These are phyloP conservation scores for Epithele typhae DNA, from an alignment of 768 basidiomycete species.

Conservation along the genomic window DNA sequence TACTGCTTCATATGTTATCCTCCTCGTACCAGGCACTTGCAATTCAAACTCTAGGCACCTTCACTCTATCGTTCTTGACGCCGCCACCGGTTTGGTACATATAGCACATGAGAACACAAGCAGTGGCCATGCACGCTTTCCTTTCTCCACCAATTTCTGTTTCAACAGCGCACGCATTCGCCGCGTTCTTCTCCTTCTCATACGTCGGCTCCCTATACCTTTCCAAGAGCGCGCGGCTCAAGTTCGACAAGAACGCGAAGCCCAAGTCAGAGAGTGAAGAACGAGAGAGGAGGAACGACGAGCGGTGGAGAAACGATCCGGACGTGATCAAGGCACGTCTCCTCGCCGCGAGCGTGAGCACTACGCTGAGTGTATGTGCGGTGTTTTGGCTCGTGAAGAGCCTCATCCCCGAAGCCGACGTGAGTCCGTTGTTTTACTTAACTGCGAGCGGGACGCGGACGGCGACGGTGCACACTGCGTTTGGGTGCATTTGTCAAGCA, in stretches of 20 bases:
- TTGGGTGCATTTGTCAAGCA: too few relatives aligned
- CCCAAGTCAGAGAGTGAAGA: conserved; percentile 19
- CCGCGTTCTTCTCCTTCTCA: conserved; percentile 51
- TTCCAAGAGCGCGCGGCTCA: conserved; percentile 57
- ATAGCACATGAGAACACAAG: too few relatives aligned
- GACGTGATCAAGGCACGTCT: conserved; percentile 80
- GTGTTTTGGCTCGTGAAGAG: conserved; percentile 43
- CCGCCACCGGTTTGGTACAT: too few relatives aligned
- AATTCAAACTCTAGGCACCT: too few relatives aligned
- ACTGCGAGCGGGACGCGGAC: too few relatives aligned
- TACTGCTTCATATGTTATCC: too few relatives aligned
- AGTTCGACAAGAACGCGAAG: conserved; percentile 35
- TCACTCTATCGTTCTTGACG: too few relatives aligned
- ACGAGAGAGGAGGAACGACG: conserved; percentile 32
- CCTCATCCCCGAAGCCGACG: conserved; percentile 5
- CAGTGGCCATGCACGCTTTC: too few relatives aligned
- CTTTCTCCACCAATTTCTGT: conserved; percentile 20
- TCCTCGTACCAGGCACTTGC: too few relatives aligned
- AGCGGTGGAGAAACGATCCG: conserved; percentile 77
- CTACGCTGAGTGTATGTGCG: conserved; percentile 48
- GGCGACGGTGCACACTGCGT: too few relatives aligned
- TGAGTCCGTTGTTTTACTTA: conserved; percentile 2
- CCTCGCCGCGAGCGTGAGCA: conserved; percentile 60
- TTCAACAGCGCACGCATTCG: conserved; percentile 45
- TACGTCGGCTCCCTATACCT: conserved; percentile 88